phyloP scores from a whole-genome alignment of 352 stramenopile genomes.

The Globisporangium polare region DNA sequence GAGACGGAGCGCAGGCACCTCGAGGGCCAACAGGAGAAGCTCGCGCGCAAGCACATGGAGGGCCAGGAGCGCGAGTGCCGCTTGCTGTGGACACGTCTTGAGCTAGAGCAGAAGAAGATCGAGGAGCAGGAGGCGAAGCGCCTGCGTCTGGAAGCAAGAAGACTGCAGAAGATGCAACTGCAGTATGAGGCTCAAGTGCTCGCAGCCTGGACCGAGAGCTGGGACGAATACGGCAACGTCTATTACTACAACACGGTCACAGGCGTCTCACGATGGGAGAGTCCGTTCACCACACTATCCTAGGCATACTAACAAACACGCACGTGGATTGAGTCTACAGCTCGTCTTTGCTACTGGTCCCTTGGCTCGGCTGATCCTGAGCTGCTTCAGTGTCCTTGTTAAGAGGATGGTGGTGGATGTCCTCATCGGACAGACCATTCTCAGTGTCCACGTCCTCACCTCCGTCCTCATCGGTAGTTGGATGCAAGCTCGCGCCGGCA shows the following conservation, averaged over 20 bases:
- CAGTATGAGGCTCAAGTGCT: slow-evolving; percentile 26
- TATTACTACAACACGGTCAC: slow-evolving; percentile 68
- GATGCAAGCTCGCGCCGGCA: slow-evolving; percentile 25
- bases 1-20: slow-evolving; percentile 28
- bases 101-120: slow-evolving; percentile 19
- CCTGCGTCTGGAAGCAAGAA: slow-evolving; percentile 28
- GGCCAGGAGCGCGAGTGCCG: slow-evolving; percentile 35
- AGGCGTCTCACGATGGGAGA: slow-evolving; percentile 53
- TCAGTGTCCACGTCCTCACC: neutral
- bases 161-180: slow-evolving; percentile 27
- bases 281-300: slow-evolving; percentile 10
- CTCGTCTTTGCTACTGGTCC: neutral
- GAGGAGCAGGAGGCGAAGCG: slow-evolving; percentile 31
- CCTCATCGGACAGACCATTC: neutral
- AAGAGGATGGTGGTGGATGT: neutral
- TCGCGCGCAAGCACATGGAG: slow-evolving; percentile 40
- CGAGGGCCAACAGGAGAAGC: slow-evolving; percentile 32
- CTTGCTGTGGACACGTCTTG: slow-evolving; percentile 29
- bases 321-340: neutral
- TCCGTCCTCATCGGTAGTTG: slow-evolving; percentile 14
- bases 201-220: slow-evolving; percentile 41
- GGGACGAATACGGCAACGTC: slow-evolving; percentile 41
- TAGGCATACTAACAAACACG: neutral
- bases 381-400: neutral
- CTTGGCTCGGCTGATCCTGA: neutral